phyloP scores from a whole-genome alignment of 345 rosid species.

The Turritis glabra region DNA sequence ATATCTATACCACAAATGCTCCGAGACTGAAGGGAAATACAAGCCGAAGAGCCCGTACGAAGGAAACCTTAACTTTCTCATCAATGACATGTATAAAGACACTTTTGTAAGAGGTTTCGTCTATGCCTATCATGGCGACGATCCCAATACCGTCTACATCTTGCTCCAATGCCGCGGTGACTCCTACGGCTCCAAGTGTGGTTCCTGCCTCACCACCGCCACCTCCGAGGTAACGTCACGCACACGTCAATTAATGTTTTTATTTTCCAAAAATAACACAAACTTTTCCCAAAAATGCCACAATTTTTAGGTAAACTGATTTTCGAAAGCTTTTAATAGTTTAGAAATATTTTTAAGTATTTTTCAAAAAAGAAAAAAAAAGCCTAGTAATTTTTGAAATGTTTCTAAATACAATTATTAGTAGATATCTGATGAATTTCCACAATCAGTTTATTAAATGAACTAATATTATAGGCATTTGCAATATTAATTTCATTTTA shows the following conservation, averaged over 20 bases:
- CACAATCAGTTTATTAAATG: neutral
- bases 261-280: neutral
- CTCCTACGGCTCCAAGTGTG: conserved; percentile 21
- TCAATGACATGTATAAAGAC: neutral
- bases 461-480: neutral
- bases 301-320: neutral
- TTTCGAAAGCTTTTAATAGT: neutral
- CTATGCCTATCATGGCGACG: neutral
- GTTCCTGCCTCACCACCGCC: conserved; percentile 8
- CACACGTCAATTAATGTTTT: neutral
- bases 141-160: conserved; percentile 5
- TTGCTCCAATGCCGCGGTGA: conserved; percentile 21
- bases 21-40: neutral
- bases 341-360: no score
- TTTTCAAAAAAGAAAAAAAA: no score
- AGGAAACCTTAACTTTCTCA: neutral
- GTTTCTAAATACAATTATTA: no score
- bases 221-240: conserved; percentile 18
- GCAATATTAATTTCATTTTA: neutral
- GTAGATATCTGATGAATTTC: neutral
- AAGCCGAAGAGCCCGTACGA: neutral
- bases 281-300: neutral
- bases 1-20: conserved; percentile 9
- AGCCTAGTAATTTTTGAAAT: neutral
- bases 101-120: neutral